Base-by-base conservation (phyloP, 1,284 basidiomycete genomes). In the Trichosporon coremiiforme region DNA sequence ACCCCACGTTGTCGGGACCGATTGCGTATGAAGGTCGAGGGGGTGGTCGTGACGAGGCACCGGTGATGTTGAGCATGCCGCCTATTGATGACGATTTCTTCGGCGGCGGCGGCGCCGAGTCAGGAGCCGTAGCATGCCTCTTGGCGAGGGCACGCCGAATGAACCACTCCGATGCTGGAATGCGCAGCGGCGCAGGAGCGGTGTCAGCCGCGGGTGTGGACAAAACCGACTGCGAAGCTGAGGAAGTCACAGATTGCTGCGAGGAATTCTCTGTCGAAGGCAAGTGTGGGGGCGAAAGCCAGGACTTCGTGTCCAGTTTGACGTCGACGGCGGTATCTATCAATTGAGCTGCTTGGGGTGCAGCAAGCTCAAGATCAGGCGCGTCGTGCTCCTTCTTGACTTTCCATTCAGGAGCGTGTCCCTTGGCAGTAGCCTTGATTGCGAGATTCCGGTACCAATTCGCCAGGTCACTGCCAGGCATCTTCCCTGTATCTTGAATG, bases 1-100 rank as follows among this genome's bases (percentile, higher is more conserved):
- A 82, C 0, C 81, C 81, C 15, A 75, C 78, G 65, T 83, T 82
- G 20, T 81, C 79, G 10, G 80, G 80, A 4, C 81, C 81, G 17
- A 83, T 74, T 36, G 74, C 78, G 70, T 83, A 83, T 5, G 72
- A 66, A 25, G 73, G 71, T 4, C 67, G 66, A 0, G 67, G 66
- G 0, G 68, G 45, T 4, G 71, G 68, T 1, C 69, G 66, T 12
- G 71, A 62, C 4, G 41, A 36, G 1, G 65, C 65, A 0, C 73
- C 57, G 2, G 53, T 41, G 41, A 78, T 73, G 57, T 75, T 75
- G n/a, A 82, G 69, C 57, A 82, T 67, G 1, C 70, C 68, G 6
- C 75, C 68, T 60, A 82, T 82, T 1, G 75, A 75, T 4, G 74
- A 70, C 2, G 75, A 65, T 29, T 45, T 47, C 35, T 68, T 41